Percentiles rank a stretch among this genome's conserved stretches.
Evolutionary conservation across 2,329 filamentous ascomycete species (phyloP).

Genomic region (Fusarium aywerte): DNA sequence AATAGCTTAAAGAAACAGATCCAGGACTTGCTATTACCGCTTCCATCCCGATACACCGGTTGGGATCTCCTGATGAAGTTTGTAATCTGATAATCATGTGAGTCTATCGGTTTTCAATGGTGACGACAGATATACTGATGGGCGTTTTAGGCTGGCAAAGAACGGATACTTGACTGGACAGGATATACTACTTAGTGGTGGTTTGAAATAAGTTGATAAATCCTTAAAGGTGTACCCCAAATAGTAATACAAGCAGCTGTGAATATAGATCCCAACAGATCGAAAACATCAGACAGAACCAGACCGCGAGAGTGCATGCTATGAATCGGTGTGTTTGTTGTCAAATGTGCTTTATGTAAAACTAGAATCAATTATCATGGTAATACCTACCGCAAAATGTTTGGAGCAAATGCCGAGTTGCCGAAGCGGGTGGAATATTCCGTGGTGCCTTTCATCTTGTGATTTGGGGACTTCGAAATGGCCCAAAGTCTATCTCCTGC

Average conservation of each 20-base stretch:
- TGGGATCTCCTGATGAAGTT: slow-evolving; percentile 52
- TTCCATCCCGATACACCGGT: slow-evolving; percentile 49
- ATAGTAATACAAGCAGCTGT: neutral
- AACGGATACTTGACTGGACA: slow-evolving; percentile 29
- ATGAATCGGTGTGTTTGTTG: too few species aligned
- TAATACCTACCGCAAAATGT: neutral
- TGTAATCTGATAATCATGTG: slow-evolving; percentile 50
- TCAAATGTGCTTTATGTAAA: too few species aligned
- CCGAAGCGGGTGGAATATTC: neutral
- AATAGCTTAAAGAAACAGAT: slow-evolving; percentile 46
- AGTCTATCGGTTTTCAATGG: slow-evolving; percentile 11
- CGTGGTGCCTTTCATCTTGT: neutral
- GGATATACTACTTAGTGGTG: slow-evolving; percentile 15
- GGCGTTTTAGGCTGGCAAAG: slow-evolving; percentile 1
- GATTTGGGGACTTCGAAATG: neutral
- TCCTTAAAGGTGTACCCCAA: neutral
- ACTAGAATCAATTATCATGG: too few species aligned
- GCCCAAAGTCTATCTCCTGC: neutral
- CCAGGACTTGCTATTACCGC: slow-evolving; percentile 51
- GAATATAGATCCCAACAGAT: too few species aligned
- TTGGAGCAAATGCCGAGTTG: neutral
- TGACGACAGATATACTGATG: neutral
- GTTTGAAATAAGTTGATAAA: slow-evolving; percentile 9
- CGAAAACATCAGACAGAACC: too few species aligned
- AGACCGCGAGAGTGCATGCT: too few species aligned